Base-by-base conservation (phyloP, 176 grass and related monocot species). In the Aegilops longissima region DNA sequence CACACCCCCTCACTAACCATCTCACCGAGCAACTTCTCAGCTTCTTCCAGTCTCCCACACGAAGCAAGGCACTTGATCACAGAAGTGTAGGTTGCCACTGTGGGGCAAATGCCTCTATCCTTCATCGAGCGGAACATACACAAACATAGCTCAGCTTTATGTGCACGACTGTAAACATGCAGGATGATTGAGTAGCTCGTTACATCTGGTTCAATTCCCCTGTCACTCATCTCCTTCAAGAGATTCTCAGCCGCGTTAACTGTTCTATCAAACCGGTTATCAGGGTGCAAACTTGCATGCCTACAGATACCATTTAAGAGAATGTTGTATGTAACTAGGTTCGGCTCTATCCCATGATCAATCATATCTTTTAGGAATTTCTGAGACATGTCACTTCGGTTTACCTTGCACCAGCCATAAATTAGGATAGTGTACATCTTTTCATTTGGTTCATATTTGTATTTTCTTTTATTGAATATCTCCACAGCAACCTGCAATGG, bases 381-480 rank as follows among this genome's bases (percentile, higher is more conserved):
- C 59, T 72, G 86, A 18, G 97, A 89, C 87, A 91, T 88, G 74
- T 98, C 97, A 58, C 59, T 86, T 76, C 85, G 80, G 70, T 91
- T 94, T 84, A 86, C 81, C 80, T 96, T 98, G 85, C 90, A 98
- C 97, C 97, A 98, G 54, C 97, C 93, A 80, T 92, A 94, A 23
- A 96, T 94, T 83, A 98, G 63, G 80, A 96, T 91, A 47, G 80
- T 91, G 72, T 98, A 96, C 85, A 91, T 90, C 87, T 93, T 98
- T 85, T 91, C 92, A 40, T 96, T 88, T 38, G 86, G 86, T 84
- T 92, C 87, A 27, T 98, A 94, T 80, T 93, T 98, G 83, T 82
- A 91, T 88, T 98, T 98, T 77, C 97, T 93, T 83, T 98, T 96
- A 84, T 98, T 98, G 29, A 98, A 98, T 82, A 96, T 16, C 78